Base-by-base conservation (phyloP, 805 yeast species). In the Myxozyma monticola region DNA sequence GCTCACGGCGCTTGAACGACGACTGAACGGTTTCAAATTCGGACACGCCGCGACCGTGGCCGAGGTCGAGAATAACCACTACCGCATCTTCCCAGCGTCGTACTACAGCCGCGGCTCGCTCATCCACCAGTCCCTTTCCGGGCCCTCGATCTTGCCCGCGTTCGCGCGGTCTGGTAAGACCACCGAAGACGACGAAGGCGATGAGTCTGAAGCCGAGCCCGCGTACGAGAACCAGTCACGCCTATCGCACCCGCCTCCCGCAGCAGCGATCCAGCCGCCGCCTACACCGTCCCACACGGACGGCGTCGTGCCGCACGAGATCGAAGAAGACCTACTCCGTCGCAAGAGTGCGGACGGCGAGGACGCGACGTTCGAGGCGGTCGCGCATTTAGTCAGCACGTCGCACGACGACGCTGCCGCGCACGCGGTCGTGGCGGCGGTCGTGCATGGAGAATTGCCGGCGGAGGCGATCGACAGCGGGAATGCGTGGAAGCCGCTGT, bases 281-380 rank as follows among this genome's bases (percentile, higher is more conserved):
- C 15, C 18, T 1, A 36, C 8, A 1, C 24, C 35, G 5, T 2
- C n/a, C 22, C 12, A 15, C 4, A n/a, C 22, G 8, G 35, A 12
- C 20, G 20, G 4, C 10, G 30, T 22, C 9, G 9, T 49, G 2
- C 43, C 45, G 7, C 9, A 8, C 15, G 48, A 50, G 31, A 24
- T 46, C n/a, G 51, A 51, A 35, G 45, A 51, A 12, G 52, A 51
- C 18, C 14, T 42, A 18, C 44, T 51, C 25, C 44, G 52, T 4
- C 34, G 56, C 24, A 29, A 38, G 39, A 47, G 49, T 17, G 38
- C 38, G 15, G 47, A 35, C 7, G 29, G 22, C 6, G 54, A 44
- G 5, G 31, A 31, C 8, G 28, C 14, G 40, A 22, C 31, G 10
- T 5, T 36, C n/a, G 22, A 38, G 2, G 26, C 33, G 15, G 9